Evolutionary conservation across 1,284 basidiomycete genomes (phyloP).

Genomic region (Microbotryum silenes-acaulis): DNA sequence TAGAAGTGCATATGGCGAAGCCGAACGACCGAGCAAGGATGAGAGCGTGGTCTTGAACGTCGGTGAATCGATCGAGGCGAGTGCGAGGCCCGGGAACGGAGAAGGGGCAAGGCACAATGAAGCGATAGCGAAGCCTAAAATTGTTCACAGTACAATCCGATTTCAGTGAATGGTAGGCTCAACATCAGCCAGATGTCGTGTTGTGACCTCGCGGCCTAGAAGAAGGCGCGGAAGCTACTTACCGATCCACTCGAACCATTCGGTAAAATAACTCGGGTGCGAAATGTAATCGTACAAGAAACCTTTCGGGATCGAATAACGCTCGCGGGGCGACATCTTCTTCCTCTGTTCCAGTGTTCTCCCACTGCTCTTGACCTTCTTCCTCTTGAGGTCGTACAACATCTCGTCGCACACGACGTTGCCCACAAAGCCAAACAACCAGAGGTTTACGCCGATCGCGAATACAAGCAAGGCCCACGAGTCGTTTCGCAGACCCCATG

Average conservation of each 20-base stretch:
- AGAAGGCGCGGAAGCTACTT: conserved; percentile 10
- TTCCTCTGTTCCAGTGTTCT: background rate
- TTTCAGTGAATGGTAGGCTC: background rate
- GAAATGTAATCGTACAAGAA: conserved; percentile 29
- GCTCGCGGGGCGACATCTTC: conserved; percentile 7
- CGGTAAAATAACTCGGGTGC: conserved; percentile 33
- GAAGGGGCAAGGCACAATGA: conserved; percentile 5
- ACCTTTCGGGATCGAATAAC: conserved; percentile 34
- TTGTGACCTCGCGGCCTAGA: background rate
- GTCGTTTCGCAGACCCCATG: background rate
- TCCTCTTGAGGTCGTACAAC: conserved; percentile 30
- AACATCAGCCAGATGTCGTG: too few relatives aligned
- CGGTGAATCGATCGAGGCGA: background rate
- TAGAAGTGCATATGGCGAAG: conserved; percentile 4
- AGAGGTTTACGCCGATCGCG: conserved; percentile 22
- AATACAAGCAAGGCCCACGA: conserved; percentile 14
- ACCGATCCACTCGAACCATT: conserved; percentile 38
- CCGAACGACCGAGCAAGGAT: background rate
- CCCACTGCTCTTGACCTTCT: conserved; percentile 1
- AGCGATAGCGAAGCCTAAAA: conserved; percentile 3
- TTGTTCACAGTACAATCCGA: background rate
- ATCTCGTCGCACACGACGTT: conserved; percentile 35
- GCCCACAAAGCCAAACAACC: conserved; percentile 26
- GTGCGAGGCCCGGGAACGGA: conserved; percentile 7
- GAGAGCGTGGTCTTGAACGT: background rate